Evolutionary conservation across 371 early-diverging fungal genomes (phyloP), one percentile per base, ranked within the genome.

Genomic region (Mucor mucedo): DNA sequence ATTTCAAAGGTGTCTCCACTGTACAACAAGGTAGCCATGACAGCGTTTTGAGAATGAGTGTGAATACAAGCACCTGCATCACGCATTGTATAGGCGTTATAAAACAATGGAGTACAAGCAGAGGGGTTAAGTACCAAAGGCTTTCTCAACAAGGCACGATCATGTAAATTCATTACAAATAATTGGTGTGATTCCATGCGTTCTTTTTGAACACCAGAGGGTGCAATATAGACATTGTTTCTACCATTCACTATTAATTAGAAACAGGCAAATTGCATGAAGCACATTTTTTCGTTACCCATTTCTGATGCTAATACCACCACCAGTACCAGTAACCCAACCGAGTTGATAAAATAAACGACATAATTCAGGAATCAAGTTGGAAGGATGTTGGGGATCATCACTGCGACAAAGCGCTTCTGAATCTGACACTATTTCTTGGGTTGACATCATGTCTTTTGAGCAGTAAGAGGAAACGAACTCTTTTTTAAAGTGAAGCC

Each of bases 321-420:
- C 97, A 33, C 96, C 97, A 1, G 97, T 97, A 44, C 97, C 98
- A 5, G 96, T 97, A 40, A 96, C 95, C 97, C 97, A 97, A 33
- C 97, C 97, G 39, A 93, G 82, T 27, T 71, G 78, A 77, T 96
- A 98, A 78, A 97, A 96, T 65, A 89, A 81, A 55, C 87, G 78
- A 75, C 98, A 97, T 33, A 98, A 88, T 66, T 94, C 95, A 30
- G 97, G 96, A 65, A 98, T 97, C 67, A 98, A 80, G 82, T 96
- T 95, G 35, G 93, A 84, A 14, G 93, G 91, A 65, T 93, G 93
- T 21, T 79, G 70, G 54, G 82, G 82, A 75, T 92, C 91, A 16
- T 75, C 67, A 3, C 91, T 90, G 29, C 70, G 68, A 57, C 86
- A 87, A 11, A 89, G 77, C 60, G 71, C 68, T 49, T 82, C 75